Base-by-base conservation (phyloP, 2,329 filamentous ascomycete species). In the Colletotrichum theobromicola region DNA sequence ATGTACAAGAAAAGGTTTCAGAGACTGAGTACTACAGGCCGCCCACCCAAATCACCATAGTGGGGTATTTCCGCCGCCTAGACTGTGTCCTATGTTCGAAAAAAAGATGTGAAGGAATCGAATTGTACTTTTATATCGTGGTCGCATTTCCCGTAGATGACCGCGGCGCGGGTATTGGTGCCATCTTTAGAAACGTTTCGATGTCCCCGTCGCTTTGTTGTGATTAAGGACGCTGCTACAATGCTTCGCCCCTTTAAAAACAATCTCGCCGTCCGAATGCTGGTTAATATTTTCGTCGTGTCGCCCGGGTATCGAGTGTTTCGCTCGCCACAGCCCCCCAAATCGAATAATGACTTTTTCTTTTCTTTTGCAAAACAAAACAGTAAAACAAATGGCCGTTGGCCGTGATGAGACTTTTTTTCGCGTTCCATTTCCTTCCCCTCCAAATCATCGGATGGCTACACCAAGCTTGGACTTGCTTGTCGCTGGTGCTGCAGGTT, bases 241-340 rank as follows among this genome's bases (percentile, higher is more conserved):
- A 62, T 61, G 72, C 72, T 67, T 71, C 72, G 72, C 32, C 72
- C 67, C 28, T 50, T 21, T 50, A 24, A 71, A 72, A 74, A 66
- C 72, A 74, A 72, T 74, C 67, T 74, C 72, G 72, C 72, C 75
- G 66, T 74, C 75, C 73, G 69, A 69, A 76, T 75, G 75, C 75
- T 75, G 62, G 64, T 74, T 50, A 2, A 10, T 32, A 21, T 50
- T 50, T 21, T 21, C 42, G 73, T 73, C 72, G 71, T 76, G 73
- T 72, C 69, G 69, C 70, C 63, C 74, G 73, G 73, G 73, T 76
- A 76, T 76, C 73, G 74, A 76, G 66, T 75, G 70, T 67, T 66
- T 73, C 66, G 69, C 70, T 75, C 73, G 66, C 58, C 66, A 66
- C 70, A 60, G 46, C 55, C 67, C 57, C 62, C 70, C 72, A 30